These are phyloP conservation scores for Diaporthe helianthi DNA, from an alignment of 2,329 filamentous ascomycete genomes.

Conservation along the genomic window DNA sequence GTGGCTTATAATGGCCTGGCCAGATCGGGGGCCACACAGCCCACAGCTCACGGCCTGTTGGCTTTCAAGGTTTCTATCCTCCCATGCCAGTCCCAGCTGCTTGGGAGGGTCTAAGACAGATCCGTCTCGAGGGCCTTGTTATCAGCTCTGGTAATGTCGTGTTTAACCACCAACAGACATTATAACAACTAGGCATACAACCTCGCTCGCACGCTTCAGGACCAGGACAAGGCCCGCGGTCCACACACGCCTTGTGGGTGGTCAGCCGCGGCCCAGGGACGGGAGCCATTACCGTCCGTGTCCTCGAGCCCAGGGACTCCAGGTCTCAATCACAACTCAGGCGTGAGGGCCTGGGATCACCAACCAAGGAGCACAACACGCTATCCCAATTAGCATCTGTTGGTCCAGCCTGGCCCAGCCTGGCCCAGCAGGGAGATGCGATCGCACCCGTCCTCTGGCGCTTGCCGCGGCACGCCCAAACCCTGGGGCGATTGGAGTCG, in stretches of 20 bases:
- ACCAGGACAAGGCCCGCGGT: slow-evolving; percentile 35
- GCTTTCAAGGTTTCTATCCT: not conserved
- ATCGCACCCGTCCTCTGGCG: slow-evolving; percentile 9
- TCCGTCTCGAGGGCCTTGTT: not conserved
- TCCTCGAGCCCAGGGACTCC: not conserved
- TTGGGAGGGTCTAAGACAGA: slow-evolving; percentile 22
- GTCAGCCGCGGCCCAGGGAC: slow-evolving; percentile 30
- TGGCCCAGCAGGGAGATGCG: not conserved
- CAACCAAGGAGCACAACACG: not conserved
- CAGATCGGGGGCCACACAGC: not conserved
- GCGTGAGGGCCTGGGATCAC: slow-evolving; percentile 19
- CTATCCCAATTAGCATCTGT: not conserved
- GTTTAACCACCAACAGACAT: not conserved
- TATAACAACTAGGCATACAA: not conserved
- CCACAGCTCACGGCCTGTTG: too few relatives aligned
- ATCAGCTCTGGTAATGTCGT: not conserved
- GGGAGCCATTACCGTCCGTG: slow-evolving; percentile 26
- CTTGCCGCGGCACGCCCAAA: slow-evolving; percentile 25
- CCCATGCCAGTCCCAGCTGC: slow-evolving; percentile 5
- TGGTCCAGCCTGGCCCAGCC: not conserved
- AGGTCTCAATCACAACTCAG: slow-evolving; percentile 21
- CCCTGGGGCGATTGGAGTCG: not conserved
- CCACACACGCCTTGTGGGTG: slow-evolving; percentile 26
- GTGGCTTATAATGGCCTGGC: slow-evolving; percentile 10
- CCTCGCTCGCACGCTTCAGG: not conserved